phyloP scores from a whole-genome alignment of 2,329 filamentous ascomycete species.

The Teratosphaeria nubilosa region DNA sequence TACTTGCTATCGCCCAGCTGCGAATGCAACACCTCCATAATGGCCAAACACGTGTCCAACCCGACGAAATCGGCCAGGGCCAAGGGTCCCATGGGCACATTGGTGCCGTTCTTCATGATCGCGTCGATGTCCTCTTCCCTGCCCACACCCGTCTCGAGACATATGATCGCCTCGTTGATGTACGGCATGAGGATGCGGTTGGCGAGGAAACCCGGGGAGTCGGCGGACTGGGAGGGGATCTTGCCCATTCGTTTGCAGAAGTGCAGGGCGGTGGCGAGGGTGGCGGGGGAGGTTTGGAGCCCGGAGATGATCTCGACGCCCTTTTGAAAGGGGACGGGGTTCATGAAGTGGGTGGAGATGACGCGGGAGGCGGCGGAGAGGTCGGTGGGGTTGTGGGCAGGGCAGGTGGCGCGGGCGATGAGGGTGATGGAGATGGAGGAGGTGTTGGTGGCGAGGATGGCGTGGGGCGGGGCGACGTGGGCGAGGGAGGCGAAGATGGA shows the following conservation, averaged over 20 bases:
- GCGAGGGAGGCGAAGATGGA: constrained; percentile 75
- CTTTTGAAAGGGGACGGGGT: constrained; percentile 92
- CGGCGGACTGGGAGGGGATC: constrained; percentile 74
- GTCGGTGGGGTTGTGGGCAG: constrained; percentile 68
- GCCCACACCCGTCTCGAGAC: constrained; percentile 86
- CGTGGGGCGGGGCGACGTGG: constrained; percentile 68
- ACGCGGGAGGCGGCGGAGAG: constrained; percentile 76
- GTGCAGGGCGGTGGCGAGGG: constrained; percentile 68
- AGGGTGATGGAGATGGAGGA: constrained; percentile 97
- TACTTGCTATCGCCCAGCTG: constrained; percentile 97
- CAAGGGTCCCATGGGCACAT: constrained; percentile 94
- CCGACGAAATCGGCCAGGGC: constrained; percentile 95
- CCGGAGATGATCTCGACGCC: constrained; percentile 96
- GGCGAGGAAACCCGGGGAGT: constrained; percentile 87
- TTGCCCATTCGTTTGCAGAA: constrained; percentile 94
- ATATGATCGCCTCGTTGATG: constrained; percentile 96
- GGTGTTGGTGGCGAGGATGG: constrained; percentile 93
- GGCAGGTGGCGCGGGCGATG: constrained; percentile 63
- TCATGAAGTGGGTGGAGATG: constrained; percentile 97
- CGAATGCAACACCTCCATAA: constrained; percentile 88
- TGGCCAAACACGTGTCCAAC: constrained; percentile 87
- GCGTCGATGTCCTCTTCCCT: constrained; percentile 83
- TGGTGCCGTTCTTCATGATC: constrained; percentile 99
- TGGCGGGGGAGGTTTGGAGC: constrained; percentile 76
- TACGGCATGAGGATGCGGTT: constrained; percentile 98